These are phyloP conservation scores for Lepiota brunneoincarnata DNA, from an alignment of 768 basidiomycete genomes.

Conservation along the genomic window DNA sequence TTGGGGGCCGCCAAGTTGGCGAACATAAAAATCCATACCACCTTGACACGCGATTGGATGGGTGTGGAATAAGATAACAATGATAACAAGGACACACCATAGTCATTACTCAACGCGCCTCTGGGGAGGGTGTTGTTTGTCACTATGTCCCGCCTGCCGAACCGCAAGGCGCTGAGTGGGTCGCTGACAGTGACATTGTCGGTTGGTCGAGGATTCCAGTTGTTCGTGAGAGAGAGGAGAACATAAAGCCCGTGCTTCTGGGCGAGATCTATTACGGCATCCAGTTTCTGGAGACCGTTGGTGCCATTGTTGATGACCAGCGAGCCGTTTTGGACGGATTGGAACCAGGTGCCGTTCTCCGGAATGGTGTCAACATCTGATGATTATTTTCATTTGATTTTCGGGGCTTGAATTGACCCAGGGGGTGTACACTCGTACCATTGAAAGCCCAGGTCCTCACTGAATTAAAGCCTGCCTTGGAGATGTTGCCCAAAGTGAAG, in stretches of 20 bases:
- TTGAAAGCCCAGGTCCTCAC: conserved; percentile 75
- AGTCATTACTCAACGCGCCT: conserved; percentile 60
- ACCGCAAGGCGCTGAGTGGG: conserved; percentile 16
- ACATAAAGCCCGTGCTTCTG: conserved; percentile 52
- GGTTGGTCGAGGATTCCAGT: conserved; percentile 48
- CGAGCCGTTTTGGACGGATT: conserved; percentile 53
- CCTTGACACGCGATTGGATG: conserved; percentile 32
- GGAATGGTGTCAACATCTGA: conserved; percentile 54
- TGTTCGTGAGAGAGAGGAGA: conserved; percentile 58
- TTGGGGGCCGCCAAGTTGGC: conserved; percentile 38
- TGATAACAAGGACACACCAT: conserved; percentile 35
- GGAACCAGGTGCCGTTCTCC: conserved; percentile 61
- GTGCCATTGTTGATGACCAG: conserved; percentile 54
- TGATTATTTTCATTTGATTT: neutral
- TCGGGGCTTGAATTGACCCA: conserved; percentile 2
- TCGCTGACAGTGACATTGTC: conserved; percentile 23
- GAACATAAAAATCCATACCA: conserved; percentile 67
- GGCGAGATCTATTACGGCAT: conserved; percentile 53
- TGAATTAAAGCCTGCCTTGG: conserved; percentile 51
- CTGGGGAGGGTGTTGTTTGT: conserved; percentile 43
- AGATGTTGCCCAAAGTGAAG: conserved; percentile 55
- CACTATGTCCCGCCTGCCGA: conserved; percentile 25
- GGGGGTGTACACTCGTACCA: conserved; percentile 33
- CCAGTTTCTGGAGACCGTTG: conserved; percentile 62
- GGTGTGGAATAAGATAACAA: conserved; percentile 9